Evolutionary conservation across 2,329 filamentous ascomycete species (phyloP), one percentile per base, ranked within the genome.

Genomic region (Fusarium pilosicola): DNA sequence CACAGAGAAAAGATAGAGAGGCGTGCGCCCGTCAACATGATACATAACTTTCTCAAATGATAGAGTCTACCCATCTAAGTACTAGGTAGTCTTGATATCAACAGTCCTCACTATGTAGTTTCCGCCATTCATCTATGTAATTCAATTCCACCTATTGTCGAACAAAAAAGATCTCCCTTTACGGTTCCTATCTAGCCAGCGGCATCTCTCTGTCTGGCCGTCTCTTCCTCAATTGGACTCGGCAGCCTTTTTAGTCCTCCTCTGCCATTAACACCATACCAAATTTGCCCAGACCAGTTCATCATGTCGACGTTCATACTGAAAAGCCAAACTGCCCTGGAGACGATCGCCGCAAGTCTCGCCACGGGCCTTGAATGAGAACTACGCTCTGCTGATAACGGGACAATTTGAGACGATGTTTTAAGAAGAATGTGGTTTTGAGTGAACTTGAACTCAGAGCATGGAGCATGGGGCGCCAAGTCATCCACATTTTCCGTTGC

Each of bases 401-500:
- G 48, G 46, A 10, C 48, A 41, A 38, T 48, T 54, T 34, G 15
- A 68, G 64, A 55, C 46, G 58, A 18, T 57, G 61, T 65, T 66
- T 64, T 45, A 54, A 52, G 48, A 65, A 68, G 54, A 69, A 51
- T 61, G 49, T 55, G 68, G 65, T 51, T 65, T 62, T 66, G 41
- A 56, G 54, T 59, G 70, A 61, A 61, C 61, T 52, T 59, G 72
- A 61, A 63, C 61, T 52, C 55, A 59, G 61, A 71, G 65, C 73
- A 63, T 67, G 62, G 61, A 74, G 56, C 67, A 67, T 70, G 74
- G 74, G 74, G 66, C 70, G 71, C 75, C 76, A 78, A 65, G 73
- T 77, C 76, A 79, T 79, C 77, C 74, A 72, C 72, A 76, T 78
- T 76, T 76, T 66, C 75, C 70, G 74, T 75, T 71, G 62, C 76